Evolutionary conservation across 1,284 basidiomycete species (phyloP).

Genomic region (Apiotrichum gracile): DNA sequence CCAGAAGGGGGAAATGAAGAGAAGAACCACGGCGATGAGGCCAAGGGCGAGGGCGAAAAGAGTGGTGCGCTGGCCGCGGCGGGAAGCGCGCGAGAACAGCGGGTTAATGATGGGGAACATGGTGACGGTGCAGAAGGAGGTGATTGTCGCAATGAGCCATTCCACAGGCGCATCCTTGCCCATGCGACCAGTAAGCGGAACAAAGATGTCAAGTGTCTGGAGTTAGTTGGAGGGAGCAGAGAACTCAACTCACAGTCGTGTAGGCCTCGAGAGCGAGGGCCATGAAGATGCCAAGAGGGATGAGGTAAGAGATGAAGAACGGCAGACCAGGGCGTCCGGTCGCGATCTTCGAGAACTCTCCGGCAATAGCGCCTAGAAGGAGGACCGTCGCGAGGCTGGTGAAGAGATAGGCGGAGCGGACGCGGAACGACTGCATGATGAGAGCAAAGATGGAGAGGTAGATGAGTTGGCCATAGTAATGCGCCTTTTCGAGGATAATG

Average conservation of each 20-base stretch:
- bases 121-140: slow-evolving; percentile 56
- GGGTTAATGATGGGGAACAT: slow-evolving; percentile 59
- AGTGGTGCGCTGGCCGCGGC: slow-evolving; percentile 49
- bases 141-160: slow-evolving; percentile 76
- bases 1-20: slow-evolving; percentile 57
- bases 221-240: background rate
- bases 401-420: slow-evolving; percentile 48
- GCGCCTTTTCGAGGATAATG: slow-evolving; percentile 54
- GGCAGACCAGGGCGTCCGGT: slow-evolving; percentile 13
- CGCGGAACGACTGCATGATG: slow-evolving; percentile 50
- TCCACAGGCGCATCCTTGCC: slow-evolving; percentile 73
- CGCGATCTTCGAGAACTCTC: slow-evolving; percentile 13
- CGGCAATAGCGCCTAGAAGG: slow-evolving; percentile 26
- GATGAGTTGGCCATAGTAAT: slow-evolving; percentile 60
- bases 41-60: slow-evolving; percentile 53
- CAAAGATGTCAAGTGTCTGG: slow-evolving; percentile 70
- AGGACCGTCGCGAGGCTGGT: slow-evolving; percentile 27
- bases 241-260: slow-evolving; percentile 52
- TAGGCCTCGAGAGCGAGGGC: slow-evolving; percentile 65
- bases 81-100: slow-evolving; percentile 65
- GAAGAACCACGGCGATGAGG: slow-evolving; percentile 53
- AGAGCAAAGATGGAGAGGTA: slow-evolving; percentile 52
- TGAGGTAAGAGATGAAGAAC: slow-evolving; percentile 55
- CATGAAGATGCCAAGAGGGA: slow-evolving; percentile 61
- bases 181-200: slow-evolving; percentile 70